Evolutionary conservation across 2,329 filamentous ascomycete species (phyloP).

Genomic region (Sordariomycetes sp.): DNA sequence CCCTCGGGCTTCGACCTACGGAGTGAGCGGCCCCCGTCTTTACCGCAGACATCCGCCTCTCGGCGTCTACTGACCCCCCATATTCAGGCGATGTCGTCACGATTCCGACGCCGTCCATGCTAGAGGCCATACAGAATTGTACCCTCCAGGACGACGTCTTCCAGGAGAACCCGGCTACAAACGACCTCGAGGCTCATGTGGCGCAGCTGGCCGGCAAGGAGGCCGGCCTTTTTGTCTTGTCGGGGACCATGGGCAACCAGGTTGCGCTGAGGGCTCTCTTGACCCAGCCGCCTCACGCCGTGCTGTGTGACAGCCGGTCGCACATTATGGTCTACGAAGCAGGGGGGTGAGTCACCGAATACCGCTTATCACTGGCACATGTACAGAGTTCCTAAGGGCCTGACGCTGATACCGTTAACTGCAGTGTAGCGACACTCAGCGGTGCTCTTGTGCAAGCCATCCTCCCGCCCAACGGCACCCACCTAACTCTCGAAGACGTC

Average conservation of each 20-base stretch:
- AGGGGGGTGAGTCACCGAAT: constrained; percentile 34
- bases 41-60: background rate
- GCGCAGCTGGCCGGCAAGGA: constrained; percentile 66
- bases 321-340: constrained; percentile 66
- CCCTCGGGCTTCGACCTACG: constrained; percentile 26
- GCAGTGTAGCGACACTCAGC: constrained; percentile 47
- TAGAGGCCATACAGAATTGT: constrained; percentile 63
- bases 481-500: constrained; percentile 71
- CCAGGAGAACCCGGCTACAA: constrained; percentile 69
- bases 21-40: constrained; percentile 18
- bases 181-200: constrained; percentile 62
- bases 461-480: constrained; percentile 56
- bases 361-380: background rate
- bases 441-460: constrained; percentile 28
- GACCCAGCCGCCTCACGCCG: constrained; percentile 65
- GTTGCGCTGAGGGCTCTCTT: constrained; percentile 70
- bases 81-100: constrained; percentile 46
- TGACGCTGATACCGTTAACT: background rate
- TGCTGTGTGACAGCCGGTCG: constrained; percentile 68
- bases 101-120: constrained; percentile 70
- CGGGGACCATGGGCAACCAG: constrained; percentile 93
- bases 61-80: background rate
- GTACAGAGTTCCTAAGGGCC: background rate
- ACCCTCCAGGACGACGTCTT: constrained; percentile 79
- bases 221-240: constrained; percentile 69